These are phyloP conservation scores for Leucocoprinus birnbaumii DNA, from an alignment of 768 basidiomycete genomes.

Conservation along the genomic window DNA sequence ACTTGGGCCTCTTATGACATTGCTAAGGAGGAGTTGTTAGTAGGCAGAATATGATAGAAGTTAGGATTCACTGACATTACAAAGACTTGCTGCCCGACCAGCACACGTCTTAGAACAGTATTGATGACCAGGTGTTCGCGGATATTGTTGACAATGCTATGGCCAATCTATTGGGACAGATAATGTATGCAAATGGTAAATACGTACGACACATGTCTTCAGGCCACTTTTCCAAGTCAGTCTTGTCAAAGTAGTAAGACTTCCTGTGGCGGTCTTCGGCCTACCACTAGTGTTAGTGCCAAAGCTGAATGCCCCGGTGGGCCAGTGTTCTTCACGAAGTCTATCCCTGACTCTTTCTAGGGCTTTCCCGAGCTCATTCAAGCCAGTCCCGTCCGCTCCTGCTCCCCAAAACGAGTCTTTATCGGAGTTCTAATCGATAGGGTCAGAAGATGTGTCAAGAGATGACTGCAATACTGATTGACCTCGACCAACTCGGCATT, in stretches of 20 bases:
- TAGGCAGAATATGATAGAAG: background rate
- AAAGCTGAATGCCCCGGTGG: constrained; percentile 21
- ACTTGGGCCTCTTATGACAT: constrained; percentile 61
- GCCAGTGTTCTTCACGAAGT: constrained; percentile 30
- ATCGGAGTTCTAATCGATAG: constrained; percentile 54
- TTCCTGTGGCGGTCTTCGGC: too few species aligned
- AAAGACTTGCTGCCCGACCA: constrained; percentile 38
- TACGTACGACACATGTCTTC: constrained; percentile 39
- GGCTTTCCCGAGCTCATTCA: constrained; percentile 74
- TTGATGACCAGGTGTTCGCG: constrained; percentile 39
- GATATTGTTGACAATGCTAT: constrained; percentile 50
- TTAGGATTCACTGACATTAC: constrained; percentile 34
- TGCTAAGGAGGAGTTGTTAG: constrained; percentile 27
- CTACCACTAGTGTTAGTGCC: constrained; percentile 15
- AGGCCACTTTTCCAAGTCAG: constrained; percentile 21
- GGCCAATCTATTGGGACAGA: constrained; percentile 11
- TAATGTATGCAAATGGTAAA: background rate
- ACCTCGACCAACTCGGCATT: constrained; percentile 72
- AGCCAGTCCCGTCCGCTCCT: constrained; percentile 61
- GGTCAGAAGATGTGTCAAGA: background rate
- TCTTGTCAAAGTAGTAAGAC: constrained; percentile 7
- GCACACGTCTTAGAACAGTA: constrained; percentile 57
- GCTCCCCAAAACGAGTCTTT: constrained; percentile 80
- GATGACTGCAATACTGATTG: too few species aligned
- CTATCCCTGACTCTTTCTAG: constrained; percentile 58